Evolutionary conservation across 192 early-diverging fungal species (phyloP).

Genomic region (Backusella psychrophila): DNA sequence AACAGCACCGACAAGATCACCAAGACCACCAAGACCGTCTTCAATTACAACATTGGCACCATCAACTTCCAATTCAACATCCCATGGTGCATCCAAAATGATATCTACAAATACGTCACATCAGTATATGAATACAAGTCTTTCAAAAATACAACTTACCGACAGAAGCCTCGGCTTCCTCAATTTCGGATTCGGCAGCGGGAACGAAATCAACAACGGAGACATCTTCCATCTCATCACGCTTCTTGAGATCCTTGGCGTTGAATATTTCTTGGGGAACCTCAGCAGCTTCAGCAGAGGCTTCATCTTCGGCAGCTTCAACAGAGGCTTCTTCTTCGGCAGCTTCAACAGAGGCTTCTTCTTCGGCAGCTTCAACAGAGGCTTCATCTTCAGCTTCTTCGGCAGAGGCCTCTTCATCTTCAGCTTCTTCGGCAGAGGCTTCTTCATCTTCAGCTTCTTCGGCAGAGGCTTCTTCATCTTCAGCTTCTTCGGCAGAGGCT

Average conservation of each 20-base stretch:
- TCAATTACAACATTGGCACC: not conserved
- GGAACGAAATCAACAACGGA: not conserved
- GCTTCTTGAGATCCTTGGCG: conserved; percentile 3
- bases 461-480: not conserved
- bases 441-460: too few relatives aligned
- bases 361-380: not conserved
- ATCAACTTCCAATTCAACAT: not conserved
- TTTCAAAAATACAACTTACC: not conserved
- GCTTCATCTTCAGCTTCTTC: not conserved
- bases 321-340: not conserved
- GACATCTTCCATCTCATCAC: not conserved
- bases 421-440: not conserved
- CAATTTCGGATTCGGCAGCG: not conserved
- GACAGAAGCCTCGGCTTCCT: not conserved
- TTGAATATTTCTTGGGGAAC: not conserved
- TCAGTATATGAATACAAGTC: not conserved
- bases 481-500: not conserved
- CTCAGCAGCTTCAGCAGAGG: not conserved
- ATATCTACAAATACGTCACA: not conserved
- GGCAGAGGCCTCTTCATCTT: not conserved
- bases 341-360: not conserved
- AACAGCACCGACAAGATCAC: not conserved
- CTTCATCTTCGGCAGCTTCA: not conserved
- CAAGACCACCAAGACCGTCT: not conserved
- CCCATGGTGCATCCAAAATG: not conserved